Evolutionary conservation across 495 filamentous ascomycete species (phyloP), one percentile per base, ranked within the genome.

Genomic region (Friedmanniomyces endolithicus): DNA sequence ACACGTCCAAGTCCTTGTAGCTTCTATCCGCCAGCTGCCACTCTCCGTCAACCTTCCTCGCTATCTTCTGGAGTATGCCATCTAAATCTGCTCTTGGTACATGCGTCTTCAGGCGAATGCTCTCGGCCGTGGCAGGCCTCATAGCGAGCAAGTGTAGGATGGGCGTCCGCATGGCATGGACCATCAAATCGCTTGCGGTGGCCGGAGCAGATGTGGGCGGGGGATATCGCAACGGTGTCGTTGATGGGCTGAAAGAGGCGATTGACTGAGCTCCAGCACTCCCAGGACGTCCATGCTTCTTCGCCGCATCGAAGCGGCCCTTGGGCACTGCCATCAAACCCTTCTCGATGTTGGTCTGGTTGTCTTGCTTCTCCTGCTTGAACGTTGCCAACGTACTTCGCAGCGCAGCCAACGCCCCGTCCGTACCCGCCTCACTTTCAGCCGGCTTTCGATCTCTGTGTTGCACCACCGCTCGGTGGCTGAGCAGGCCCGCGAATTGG

Each of bases 1-100:
- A 94, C 17, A 88, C 77, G 64, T 95, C 85, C 27, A 95, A 72
- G 54, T 95, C 88, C 62, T 84, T 88, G 74, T 83, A 94, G 40
- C 74, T 73, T 57, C 78, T 80, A 64, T 86, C 86, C 1, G 37
- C 51, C 17, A 71, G 58, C 44, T 63, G 50, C 68, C 68, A 71
- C 35, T 61, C 58, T 14, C 63, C 62, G 16, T 64, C 56, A 11
- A 52, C 56, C 43, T 66, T 49, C 35, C 61, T 65, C n/a, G 60
- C 68, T 44, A 65, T 58, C 61, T 64, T 65, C 25, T 53, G 58
- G 1, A 70, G 57, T 29, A 69, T 54, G 29, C 56, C 56, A 0
- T 58, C 52, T n/a, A 67, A 31, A 47, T 66, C 64, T 19, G 54
- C 53, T 14, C 55, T 57, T 23, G 57, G 58, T 48, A 60, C 56